These are phyloP conservation scores for Malassezia globosa DNA, from an alignment of 1,284 basidiomycete species.

Conservation along the genomic window DNA sequence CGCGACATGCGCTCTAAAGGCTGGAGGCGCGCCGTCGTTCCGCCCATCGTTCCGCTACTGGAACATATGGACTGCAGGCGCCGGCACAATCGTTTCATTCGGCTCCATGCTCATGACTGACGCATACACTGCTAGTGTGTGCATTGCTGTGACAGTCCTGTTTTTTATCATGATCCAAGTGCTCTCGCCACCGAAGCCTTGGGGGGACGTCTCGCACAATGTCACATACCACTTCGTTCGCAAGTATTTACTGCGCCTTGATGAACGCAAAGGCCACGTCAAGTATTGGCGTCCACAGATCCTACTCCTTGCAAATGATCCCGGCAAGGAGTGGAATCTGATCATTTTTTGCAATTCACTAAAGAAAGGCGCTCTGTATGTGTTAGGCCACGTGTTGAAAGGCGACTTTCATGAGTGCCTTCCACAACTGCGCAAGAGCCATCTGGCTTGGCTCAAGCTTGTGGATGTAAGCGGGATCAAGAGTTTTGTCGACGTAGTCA, in stretches of 20 bases:
- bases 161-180: conserved; percentile 43
- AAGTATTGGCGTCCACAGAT: conserved; percentile 47
- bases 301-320: conserved; percentile 43
- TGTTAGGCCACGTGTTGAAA: conserved; percentile 44
- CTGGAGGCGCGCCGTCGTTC: conserved; percentile 45
- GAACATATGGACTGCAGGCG: conserved; percentile 46
- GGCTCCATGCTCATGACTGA: conserved; percentile 46
- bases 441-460: conserved; percentile 46
- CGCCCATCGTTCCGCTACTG: conserved; percentile 46
- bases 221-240: conserved; percentile 44
- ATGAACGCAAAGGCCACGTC: conserved; percentile 45
- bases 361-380: conserved; percentile 45
- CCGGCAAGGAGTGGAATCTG: conserved; percentile 43
- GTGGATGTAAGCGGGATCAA: conserved; percentile 44
- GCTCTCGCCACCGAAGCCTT: conserved; percentile 43
- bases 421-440: conserved; percentile 38
- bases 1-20: conserved; percentile 44
- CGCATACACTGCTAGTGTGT: conserved; percentile 26
- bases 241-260: conserved; percentile 43
- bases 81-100: conserved; percentile 33
- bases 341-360: conserved; percentile 47
- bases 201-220: conserved; percentile 46
- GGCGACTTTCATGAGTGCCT: conserved; percentile 44
- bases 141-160: conserved; percentile 35
- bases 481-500: conserved; percentile 43